Evolutionary conservation across 768 basidiomycete genomes (phyloP).

Genomic region (Agaricus sinodeliciosus): DNA sequence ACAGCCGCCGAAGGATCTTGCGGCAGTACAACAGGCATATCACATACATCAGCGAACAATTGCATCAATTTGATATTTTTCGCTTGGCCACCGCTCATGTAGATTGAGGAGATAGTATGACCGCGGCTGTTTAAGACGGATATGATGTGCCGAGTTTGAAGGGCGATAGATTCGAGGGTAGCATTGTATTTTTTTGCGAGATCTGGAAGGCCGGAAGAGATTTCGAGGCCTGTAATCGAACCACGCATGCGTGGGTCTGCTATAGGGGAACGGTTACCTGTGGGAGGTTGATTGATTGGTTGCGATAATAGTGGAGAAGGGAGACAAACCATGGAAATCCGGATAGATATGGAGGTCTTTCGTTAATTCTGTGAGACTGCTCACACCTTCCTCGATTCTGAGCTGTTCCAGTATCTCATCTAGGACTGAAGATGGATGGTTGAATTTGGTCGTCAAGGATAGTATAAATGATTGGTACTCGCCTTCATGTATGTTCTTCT

Average conservation of each 20-base stretch:
- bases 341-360: conserved; percentile 94
- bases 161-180: conserved; percentile 87
- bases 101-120: conserved; percentile 76
- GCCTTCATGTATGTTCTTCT: conserved; percentile 57
- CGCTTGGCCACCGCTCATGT: conserved; percentile 91
- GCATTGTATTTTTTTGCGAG: conserved; percentile 88
- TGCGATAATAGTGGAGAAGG: neutral
- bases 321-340: conserved; percentile 73
- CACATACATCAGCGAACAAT: conserved; percentile 81
- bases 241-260: conserved; percentile 96
- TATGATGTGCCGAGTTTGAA: conserved; percentile 92
- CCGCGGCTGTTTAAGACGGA: conserved; percentile 83
- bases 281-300: neutral
- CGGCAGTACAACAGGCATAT: conserved; percentile 79
- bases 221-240: conserved; percentile 78
- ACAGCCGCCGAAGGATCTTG: conserved; percentile 73
- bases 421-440: conserved; percentile 42
- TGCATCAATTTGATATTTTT: conserved; percentile 87
- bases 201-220: conserved; percentile 56
- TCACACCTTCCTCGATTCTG: conserved; percentile 42
- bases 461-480: conserved; percentile 8
- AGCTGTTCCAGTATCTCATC: conserved; percentile 68
- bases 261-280: conserved; percentile 94
- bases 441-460: neutral
- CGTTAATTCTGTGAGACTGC: conserved; percentile 75